Percentiles rank a stretch among this genome's conserved stretches.
Conservation (phyloP, 805 yeast species). For the Kodamaea laetipori region DNA sequence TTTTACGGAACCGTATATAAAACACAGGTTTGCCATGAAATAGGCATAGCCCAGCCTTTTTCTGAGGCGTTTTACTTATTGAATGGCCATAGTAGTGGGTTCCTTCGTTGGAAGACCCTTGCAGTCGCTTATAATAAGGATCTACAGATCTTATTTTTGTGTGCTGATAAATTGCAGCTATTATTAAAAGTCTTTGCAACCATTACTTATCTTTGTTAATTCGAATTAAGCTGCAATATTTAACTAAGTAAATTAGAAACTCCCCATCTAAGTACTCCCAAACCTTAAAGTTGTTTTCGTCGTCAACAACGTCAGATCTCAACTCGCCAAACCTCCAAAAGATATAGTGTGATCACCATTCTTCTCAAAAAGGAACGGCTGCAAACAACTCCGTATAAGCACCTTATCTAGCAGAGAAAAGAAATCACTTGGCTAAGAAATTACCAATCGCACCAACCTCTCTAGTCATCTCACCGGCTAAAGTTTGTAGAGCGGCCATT, state of each 20-base stretch:
- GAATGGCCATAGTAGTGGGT: no score
- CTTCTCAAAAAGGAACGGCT: conserved; percentile 31
- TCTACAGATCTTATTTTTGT: no score
- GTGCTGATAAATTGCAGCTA: no score
- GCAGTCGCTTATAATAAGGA: no score
- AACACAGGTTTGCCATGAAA: no score
- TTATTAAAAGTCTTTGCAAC: no score
- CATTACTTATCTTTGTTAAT: no score
- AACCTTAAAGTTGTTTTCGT: conserved; percentile 32
- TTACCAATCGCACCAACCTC: conserved; percentile 16
- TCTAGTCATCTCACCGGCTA: conserved; percentile 35
- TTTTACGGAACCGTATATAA: no score
- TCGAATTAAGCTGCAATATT: not conserved
- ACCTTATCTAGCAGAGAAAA: conserved; percentile 34
- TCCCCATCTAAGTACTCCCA: conserved; percentile 37
- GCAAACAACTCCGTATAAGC: conserved; percentile 49
- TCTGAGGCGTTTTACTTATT: no score
- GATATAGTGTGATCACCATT: conserved; percentile 41
- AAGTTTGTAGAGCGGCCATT: conserved; percentile 6
- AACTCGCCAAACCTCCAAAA: conserved; percentile 34
- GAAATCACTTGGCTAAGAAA: conserved; percentile 7
- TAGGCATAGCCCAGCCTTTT: no score
- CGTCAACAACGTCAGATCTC: conserved; percentile 37
- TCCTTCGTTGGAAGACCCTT: no score
- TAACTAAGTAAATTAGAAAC: not conserved